These are phyloP conservation scores for Moesziomyces sp. DNA, from an alignment of 1,284 basidiomycete species.

Conservation along the genomic window DNA sequence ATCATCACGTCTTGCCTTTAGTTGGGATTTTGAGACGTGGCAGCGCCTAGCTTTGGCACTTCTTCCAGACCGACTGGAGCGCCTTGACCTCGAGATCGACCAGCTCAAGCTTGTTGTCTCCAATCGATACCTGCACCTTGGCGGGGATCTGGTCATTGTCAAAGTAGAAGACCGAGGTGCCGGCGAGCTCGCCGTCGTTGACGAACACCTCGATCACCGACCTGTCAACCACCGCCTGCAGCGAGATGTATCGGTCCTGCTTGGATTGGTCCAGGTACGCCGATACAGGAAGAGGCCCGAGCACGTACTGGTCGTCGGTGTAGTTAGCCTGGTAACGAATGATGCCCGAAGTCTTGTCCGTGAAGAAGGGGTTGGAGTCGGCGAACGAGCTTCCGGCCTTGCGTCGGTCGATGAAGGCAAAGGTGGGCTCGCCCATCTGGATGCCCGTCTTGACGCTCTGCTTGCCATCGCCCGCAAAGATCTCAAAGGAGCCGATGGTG, in stretches of 20 bases:
- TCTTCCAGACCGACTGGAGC: conserved; percentile 41
- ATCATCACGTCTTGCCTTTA: not conserved
- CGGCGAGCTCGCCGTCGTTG: conserved; percentile 57
- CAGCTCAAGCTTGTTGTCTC: conserved; percentile 40
- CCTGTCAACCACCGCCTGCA: conserved; percentile 63
- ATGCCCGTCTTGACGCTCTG: conserved; percentile 50
- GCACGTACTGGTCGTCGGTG: conserved; percentile 31
- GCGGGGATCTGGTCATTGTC: conserved; percentile 45
- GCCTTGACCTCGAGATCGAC: conserved; percentile 42
- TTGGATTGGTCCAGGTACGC: conserved; percentile 18
- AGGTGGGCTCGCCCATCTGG: conserved; percentile 59
- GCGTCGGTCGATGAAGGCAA: conserved; percentile 66
- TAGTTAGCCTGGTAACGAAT: conserved; percentile 42
- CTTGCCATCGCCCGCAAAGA: conserved; percentile 31
- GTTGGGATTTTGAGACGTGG: not conserved
- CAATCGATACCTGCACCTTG: conserved; percentile 36
- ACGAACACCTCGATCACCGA: conserved; percentile 66
- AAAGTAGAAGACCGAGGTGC: conserved; percentile 52
- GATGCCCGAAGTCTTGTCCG: conserved; percentile 61
- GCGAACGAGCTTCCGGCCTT: conserved; percentile 58
- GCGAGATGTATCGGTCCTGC: conserved; percentile 30
- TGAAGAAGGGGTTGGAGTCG: conserved; percentile 65
- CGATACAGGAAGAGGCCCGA: conserved; percentile 28
- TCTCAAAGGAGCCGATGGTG: conserved; percentile 42
- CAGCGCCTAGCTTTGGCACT: conserved; percentile 22